Percentiles rank a stretch among this genome's conserved stretches.
Evolutionary conservation across 2,329 filamentous ascomycete genomes (phyloP).

Genomic region (Raffaelea deltoideospora): DNA sequence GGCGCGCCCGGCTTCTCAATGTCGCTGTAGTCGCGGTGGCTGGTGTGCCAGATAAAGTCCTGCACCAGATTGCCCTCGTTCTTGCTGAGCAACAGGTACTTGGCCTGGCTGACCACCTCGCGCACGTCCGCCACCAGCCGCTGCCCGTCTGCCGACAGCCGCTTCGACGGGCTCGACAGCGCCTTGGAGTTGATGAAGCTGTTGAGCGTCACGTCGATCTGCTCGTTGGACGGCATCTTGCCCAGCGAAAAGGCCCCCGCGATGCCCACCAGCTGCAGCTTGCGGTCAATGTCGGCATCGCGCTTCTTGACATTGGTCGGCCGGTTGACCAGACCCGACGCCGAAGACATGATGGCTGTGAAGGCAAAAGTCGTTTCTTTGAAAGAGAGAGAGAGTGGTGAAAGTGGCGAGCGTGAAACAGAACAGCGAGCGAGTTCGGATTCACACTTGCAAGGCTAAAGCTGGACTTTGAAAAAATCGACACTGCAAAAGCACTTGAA

Average conservation of each 20-base stretch:
- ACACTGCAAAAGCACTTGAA: too few relatives aligned
- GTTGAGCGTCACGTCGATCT: conserved; percentile 91
- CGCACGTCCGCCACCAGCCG: conserved; percentile 62
- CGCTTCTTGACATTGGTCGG: conserved; percentile 61
- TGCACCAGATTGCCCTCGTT: conserved; percentile 90
- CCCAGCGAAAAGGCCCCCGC: conserved; percentile 69
- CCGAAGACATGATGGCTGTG: conserved; percentile 14
- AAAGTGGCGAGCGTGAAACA: too few relatives aligned
- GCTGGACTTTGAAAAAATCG: too few relatives aligned
- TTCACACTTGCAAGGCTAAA: too few relatives aligned
- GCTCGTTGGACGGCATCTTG: conserved; percentile 89
- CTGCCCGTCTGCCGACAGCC: conserved; percentile 71
- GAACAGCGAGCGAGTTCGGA: too few relatives aligned
- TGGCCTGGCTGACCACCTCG: conserved; percentile 69
- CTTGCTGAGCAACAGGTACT: conserved; percentile 76
- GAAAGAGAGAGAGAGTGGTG: too few relatives aligned
- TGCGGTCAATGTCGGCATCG: conserved; percentile 79
- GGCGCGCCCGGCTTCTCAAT: conserved; percentile 49
- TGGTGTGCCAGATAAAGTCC: conserved; percentile 92
- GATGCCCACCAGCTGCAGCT: conserved; percentile 92
- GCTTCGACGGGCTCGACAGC: conserved; percentile 53
- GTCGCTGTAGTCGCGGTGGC: conserved; percentile 52
- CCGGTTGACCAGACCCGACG: conserved; percentile 42
- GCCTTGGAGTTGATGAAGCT: conserved; percentile 62
- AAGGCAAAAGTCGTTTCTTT: too few relatives aligned